A percentile compares a stretch with the other conserved stretches of the same genome.
phyloP scores from a whole-genome alignment of 2,329 filamentous ascomycete species.

The Alternaria sp. region DNA sequence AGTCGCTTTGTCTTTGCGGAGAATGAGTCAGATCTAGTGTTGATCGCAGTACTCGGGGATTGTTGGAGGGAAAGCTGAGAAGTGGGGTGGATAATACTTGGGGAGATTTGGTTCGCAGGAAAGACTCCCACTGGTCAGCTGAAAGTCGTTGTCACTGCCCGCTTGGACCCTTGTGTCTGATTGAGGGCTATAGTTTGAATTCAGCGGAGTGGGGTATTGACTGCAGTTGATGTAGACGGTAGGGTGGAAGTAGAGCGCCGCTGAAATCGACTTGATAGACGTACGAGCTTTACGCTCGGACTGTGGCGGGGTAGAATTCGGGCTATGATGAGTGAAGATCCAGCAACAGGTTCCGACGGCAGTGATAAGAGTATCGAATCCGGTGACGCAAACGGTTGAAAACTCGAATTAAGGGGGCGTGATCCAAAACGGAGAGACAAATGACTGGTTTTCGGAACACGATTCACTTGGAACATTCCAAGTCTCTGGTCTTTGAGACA shows the following conservation, averaged over 20 bases:
- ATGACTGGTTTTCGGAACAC: not conserved
- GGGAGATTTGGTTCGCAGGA: not conserved
- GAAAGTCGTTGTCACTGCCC: not conserved
- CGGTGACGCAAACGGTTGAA: not conserved
- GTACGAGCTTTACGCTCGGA: conserved; percentile 2
- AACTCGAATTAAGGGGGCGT: not conserved
- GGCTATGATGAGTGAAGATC: not conserved
- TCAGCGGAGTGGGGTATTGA: not conserved
- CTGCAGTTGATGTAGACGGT: not conserved
- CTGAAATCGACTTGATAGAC: not conserved
- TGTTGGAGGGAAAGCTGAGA: not conserved
- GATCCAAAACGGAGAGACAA: not conserved
- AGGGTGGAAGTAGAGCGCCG: not conserved
- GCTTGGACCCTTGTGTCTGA: not conserved
- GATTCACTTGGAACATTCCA: not conserved
- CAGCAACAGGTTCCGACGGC: not conserved
- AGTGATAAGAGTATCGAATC: not conserved
- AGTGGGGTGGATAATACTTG: not conserved
- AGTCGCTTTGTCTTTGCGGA: not conserved
- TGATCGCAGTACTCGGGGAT: not conserved
- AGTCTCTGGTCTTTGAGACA: not conserved
- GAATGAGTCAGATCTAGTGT: not conserved
- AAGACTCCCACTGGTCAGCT: not conserved
- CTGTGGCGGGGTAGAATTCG: not conserved
- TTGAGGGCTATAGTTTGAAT: not conserved